Conservation (phyloP, 2,329 filamentous ascomycete genomes). For the Aspergillus glaucus region DNA sequence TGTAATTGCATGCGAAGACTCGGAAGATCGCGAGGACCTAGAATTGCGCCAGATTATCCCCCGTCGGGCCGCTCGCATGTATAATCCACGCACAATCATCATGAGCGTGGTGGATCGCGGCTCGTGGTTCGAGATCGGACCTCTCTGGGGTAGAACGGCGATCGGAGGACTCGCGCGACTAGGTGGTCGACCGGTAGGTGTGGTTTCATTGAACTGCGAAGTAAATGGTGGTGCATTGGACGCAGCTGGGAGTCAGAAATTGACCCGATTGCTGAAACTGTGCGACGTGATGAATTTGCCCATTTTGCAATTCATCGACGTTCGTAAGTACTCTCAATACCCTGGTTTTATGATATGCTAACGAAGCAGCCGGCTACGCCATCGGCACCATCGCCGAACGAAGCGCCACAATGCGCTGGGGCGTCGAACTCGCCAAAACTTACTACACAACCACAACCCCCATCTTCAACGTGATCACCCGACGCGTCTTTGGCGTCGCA, state of each 20-base stretch:
- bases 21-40: constrained; percentile 44
- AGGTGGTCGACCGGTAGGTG: constrained; percentile 51
- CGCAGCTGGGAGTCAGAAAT: constrained; percentile 55
- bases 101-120: constrained; percentile 49
- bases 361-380: constrained; percentile 48
- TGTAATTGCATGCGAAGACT: constrained; percentile 41
- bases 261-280: constrained; percentile 55
- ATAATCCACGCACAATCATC: constrained; percentile 54
- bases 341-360: constrained; percentile 1
- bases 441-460: constrained; percentile 59
- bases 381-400: constrained; percentile 59
- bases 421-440: constrained; percentile 54
- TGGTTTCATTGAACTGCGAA: constrained; percentile 57
- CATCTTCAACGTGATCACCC: constrained; percentile 57
- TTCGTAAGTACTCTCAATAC: constrained; percentile 35
- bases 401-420: constrained; percentile 59
- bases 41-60: constrained; percentile 53
- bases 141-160: constrained; percentile 56
- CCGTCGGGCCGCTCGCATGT: constrained; percentile 53
- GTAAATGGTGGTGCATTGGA: constrained; percentile 57
- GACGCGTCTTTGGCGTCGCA: constrained; percentile 58
- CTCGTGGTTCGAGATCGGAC: constrained; percentile 60
- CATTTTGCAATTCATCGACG: constrained; percentile 57
- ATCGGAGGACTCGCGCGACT: constrained; percentile 57
- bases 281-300: constrained; percentile 62